Base-by-base conservation (phyloP, 2,329 filamentous ascomycete species). In the Calonectria naviculata region DNA sequence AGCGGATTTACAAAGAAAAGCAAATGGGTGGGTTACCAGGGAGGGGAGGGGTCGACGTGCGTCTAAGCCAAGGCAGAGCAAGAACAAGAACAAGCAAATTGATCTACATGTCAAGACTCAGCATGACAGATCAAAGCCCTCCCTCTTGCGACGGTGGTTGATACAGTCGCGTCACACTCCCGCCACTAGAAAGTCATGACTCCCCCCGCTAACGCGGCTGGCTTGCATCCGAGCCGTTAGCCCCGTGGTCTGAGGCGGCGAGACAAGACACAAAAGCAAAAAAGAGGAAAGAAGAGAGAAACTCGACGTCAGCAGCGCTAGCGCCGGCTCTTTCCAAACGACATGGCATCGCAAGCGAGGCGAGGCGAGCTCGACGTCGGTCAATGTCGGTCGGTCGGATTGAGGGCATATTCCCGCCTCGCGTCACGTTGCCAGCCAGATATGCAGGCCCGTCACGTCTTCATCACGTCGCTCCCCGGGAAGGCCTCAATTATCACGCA, bases 191-290 rank as follows among this genome's bases (percentile, higher is more conserved):
- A 58, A 58, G 52, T 26, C 65, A 49, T 58, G 47, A 29, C 47
- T 36, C 24, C 31, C 31, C 29, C 58, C 62, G 52, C 61, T 31
- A 13, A 13, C 15, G 19, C 67, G 66, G 61, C 73, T 66, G 70
- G 62, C 70, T 70, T 74, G 75, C 70, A 64, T 72, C 73, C 67
- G 70, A 36, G 58, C 65, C 62, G 67, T 70, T 71, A 68, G 31
- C 52, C 31, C 52, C 66, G 75, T 71, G 26, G 47, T 15, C 19
- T 44, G 41, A n/a, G 13, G 19, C 9, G 36, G n/a, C 9, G 28
- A 70, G 74, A 69, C 66, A 70, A 21, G 31, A 36, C 49, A 58
- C 38, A 58, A 49, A 58, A 58, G 52, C 52, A 58, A 58, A 38
- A 26, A 15, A 28, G 31, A 31, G 2, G 31, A 24, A 38, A 26